A percentile compares a stretch with the other conserved stretches of the same genome.
Evolutionary conservation across 345 rosid genomes (phyloP).

Genomic region (Rhodamnia rubescens): DNA sequence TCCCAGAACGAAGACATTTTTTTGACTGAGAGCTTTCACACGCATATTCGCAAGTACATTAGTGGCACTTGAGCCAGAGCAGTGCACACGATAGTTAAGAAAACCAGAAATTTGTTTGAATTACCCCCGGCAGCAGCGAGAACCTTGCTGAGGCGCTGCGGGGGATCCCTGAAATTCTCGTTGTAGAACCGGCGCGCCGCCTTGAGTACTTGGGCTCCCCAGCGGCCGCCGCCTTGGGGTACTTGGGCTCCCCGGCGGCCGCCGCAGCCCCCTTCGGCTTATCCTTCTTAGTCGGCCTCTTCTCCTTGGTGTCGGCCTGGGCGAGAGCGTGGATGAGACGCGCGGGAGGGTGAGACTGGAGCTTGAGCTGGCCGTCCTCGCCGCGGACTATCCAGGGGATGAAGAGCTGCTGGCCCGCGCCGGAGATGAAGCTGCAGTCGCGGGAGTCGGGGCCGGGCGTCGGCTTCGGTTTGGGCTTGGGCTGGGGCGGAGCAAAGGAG

Average conservation of each 20-base stretch:
- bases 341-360: constrained; percentile 67
- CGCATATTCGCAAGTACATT: neutral
- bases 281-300: constrained; percentile 18
- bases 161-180: constrained; percentile 52
- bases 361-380: constrained; percentile 69
- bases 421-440: neutral
- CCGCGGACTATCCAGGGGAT: constrained; percentile 95
- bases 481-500: constrained; percentile 76
- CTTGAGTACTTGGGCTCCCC: constrained; percentile 36
- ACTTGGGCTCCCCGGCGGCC: constrained; percentile 15
- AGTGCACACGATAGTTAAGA: neutral
- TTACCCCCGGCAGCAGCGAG: constrained; percentile 97
- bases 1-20: neutral
- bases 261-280: neutral
- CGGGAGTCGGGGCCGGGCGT: neutral
- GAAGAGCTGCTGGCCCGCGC: constrained; percentile 34
- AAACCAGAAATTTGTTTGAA: neutral
- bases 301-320: constrained; percentile 45
- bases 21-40: neutral
- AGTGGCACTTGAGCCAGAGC: neutral
- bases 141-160: constrained; percentile 83
- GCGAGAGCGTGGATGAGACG: constrained; percentile 50
- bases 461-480: constrained; percentile 41
- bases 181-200: constrained; percentile 86
- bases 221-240: neutral